Conservation (phyloP, 352 stramenopile species). For the Pythium angustatum region DNA sequence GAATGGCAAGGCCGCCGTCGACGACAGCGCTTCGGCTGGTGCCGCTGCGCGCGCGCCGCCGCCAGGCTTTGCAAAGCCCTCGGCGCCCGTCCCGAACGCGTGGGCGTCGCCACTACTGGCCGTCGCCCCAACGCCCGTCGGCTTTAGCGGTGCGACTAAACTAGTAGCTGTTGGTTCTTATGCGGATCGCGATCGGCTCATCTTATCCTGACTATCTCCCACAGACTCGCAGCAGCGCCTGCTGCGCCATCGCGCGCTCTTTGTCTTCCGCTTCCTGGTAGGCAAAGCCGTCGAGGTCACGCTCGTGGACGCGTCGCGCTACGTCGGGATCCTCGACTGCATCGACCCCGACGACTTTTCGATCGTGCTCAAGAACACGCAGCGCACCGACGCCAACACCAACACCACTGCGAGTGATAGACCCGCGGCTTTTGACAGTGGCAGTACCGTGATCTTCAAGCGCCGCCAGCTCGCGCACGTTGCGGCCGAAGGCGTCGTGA, state of each 20-base stretch:
- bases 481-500: slow-evolving; percentile 52
- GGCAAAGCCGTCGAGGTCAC: slow-evolving; percentile 75
- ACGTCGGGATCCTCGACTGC: slow-evolving; percentile 74
- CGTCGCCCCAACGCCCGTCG: slow-evolving; percentile 6
- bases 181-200: too few relatives aligned
- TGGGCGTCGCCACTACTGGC: slow-evolving; percentile 4
- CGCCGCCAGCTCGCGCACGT: slow-evolving; percentile 66
- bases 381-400: slow-evolving; percentile 34
- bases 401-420: too few relatives aligned
- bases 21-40: slow-evolving; percentile 10
- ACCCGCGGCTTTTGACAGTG: slow-evolving; percentile 62
- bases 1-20: slow-evolving; percentile 16
- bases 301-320: slow-evolving; percentile 60
- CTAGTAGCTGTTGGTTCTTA: too few relatives aligned
- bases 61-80: slow-evolving; percentile 40
- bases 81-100: slow-evolving; percentile 15
- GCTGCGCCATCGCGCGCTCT: slow-evolving; percentile 75
- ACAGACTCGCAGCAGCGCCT: slow-evolving; percentile 63
- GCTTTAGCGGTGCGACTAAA: slow-evolving; percentile 64
- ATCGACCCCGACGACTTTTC: slow-evolving; percentile 85
- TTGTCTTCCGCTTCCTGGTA: slow-evolving; percentile 81
- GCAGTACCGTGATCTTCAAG: slow-evolving; percentile 79
- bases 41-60: slow-evolving; percentile 32
- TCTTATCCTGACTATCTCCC: too few relatives aligned
- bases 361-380: slow-evolving; percentile 78